Conservation (phyloP, 257 asterid genomes). For the Forsythia suspensa region DNA sequence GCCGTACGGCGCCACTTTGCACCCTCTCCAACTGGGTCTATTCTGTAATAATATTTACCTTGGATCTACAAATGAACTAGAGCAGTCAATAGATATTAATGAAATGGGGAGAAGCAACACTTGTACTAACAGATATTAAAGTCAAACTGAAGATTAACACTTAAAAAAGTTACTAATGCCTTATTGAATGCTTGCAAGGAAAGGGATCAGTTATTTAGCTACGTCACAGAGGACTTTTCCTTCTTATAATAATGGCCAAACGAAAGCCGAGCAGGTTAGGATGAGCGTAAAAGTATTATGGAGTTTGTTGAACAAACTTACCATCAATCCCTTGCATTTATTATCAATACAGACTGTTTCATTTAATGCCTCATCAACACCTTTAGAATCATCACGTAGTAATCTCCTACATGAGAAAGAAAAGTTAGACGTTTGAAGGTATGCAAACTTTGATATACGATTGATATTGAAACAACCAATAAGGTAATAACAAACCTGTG, state of each 20-base stretch:
- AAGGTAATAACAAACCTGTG: slow-evolving; percentile 44
- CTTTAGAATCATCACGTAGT: slow-evolving; percentile 62
- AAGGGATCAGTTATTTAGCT: not conserved
- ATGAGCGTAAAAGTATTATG: not conserved
- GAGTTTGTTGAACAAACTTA: slow-evolving; percentile 29
- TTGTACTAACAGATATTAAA: not conserved
- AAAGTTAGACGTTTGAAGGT: slow-evolving; percentile 1
- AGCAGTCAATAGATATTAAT: not conserved
- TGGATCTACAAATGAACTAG: slow-evolving; percentile 28
- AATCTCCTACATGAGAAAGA: slow-evolving; percentile 52
- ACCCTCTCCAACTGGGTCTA: slow-evolving; percentile 49
- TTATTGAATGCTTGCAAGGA: not conserved
- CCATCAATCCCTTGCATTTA: slow-evolving; percentile 58
- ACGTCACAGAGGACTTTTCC: not conserved
- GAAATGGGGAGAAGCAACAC: not conserved
- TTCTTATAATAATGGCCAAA: not conserved
- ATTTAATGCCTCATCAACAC: slow-evolving; percentile 72
- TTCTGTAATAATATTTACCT: slow-evolving; percentile 46
- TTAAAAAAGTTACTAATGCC: not conserved
- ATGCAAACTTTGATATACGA: not conserved
- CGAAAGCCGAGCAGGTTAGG: not conserved
- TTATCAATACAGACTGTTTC: slow-evolving; percentile 59
- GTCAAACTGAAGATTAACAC: slow-evolving; percentile 1
- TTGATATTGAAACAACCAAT: not conserved
- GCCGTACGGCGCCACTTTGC: slow-evolving; percentile 55